Conservation (phyloP, 257 asterid species). For the Nicotiana tabacum region DNA sequence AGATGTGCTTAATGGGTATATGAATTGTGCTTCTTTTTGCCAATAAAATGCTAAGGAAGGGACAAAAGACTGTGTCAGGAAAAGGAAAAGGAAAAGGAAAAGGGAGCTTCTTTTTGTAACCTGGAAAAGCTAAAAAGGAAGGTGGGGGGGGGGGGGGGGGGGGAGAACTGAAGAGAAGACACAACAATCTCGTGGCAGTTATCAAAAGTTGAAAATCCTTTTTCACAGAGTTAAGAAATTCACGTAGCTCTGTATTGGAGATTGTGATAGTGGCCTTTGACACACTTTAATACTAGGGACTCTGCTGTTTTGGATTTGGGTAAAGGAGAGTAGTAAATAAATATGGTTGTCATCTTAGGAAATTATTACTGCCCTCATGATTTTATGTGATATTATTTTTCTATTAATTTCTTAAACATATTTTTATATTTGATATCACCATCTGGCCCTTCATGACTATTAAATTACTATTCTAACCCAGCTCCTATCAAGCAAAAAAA, state of each 20-base stretch:
- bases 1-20: conserved; percentile 11
- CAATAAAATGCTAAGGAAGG: conserved; percentile 22
- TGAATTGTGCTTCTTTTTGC: background rate
- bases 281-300: background rate
- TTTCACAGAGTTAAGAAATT: conserved; percentile 35
- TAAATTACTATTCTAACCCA: background rate
- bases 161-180: conserved; percentile 34
- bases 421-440: too few species aligned
- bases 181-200: conserved; percentile 80
- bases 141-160: conserved; percentile 39
- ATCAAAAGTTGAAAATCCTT: conserved; percentile 34
- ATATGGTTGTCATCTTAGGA: too few species aligned
- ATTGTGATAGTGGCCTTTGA: background rate
- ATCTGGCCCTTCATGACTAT: background rate
- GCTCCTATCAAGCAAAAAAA: background rate
- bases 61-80: conserved; percentile 40
- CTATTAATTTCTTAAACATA: too few species aligned
- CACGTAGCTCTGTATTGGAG: conserved; percentile 11
- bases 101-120: conserved; percentile 23
- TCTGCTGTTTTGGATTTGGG: background rate
- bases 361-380: too few species aligned
- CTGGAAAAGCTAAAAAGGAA: conserved; percentile 32
- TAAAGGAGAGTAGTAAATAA: background rate
- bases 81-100: conserved; percentile 16
- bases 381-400: too few species aligned